Evolutionary conservation across 305 asterid species (phyloP).

Genomic region (Euphrasia arctica): DNA sequence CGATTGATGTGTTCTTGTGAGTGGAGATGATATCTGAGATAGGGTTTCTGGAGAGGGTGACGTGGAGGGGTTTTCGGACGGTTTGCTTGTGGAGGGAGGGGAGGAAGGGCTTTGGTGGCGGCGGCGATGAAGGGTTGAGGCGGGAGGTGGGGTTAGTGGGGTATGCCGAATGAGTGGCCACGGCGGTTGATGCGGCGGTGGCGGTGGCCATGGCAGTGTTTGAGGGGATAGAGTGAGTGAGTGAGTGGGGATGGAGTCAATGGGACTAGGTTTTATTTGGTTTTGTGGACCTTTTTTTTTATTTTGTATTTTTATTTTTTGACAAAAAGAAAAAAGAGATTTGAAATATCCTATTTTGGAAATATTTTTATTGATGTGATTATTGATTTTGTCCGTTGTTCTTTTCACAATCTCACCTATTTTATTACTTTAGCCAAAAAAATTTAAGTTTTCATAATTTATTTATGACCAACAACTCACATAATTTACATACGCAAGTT

Average conservation of each 20-base stretch:
- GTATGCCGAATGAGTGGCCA: conserved; percentile 21
- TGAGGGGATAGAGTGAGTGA: background rate
- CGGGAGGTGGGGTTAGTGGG: conserved; percentile 17
- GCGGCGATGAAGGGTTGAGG: conserved; percentile 25
- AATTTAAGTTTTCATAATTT: too few species aligned
- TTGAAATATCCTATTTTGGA: too few species aligned
- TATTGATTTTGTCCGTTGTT: too few species aligned
- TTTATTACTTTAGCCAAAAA: too few species aligned
- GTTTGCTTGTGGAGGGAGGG: conserved; percentile 21
- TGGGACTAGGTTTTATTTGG: conserved; percentile 36
- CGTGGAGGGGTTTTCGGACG: conserved; percentile 28
- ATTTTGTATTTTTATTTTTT: background rate
- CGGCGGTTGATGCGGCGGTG: conserved; percentile 40
- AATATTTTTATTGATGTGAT: too few species aligned
- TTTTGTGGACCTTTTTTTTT: conserved; percentile 12
- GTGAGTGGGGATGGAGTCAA: conserved; percentile 12
- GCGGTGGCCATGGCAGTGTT: conserved; percentile 47
- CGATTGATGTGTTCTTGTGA: conserved; percentile 7
- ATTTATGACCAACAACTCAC: too few species aligned
- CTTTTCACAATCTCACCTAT: too few species aligned
- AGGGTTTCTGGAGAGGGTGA: conserved; percentile 44
- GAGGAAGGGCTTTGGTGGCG: conserved; percentile 32
- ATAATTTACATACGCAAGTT: too few species aligned
- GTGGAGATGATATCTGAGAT: conserved; percentile 38
- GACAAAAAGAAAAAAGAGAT: background rate